Percentiles rank a stretch among this genome's conserved stretches.
Conservation (phyloP, 805 yeast genomes). For the Candida germanica region DNA sequence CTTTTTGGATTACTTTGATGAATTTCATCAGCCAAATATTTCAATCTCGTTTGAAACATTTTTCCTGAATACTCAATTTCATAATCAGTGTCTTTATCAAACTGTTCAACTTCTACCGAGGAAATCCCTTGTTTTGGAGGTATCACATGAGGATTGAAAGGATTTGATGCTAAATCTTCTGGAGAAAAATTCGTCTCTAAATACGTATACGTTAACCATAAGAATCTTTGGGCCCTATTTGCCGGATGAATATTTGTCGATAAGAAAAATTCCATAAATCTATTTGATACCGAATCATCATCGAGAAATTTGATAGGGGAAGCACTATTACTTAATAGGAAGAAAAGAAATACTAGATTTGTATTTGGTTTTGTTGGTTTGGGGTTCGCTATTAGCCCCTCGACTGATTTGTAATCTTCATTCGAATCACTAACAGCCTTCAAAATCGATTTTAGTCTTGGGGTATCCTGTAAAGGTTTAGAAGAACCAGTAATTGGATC, state of each 20-base stretch:
- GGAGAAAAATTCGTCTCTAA: conserved; percentile 66
- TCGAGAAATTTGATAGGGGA: conserved; percentile 43
- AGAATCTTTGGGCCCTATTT: conserved; percentile 66
- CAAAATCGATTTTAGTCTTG: conserved; percentile 82
- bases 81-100: conserved; percentile 46
- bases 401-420: conserved; percentile 40
- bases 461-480: conserved; percentile 91
- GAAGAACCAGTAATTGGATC: conserved; percentile 47
- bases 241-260: conserved; percentile 56
- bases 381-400: conserved; percentile 42
- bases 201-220: conserved; percentile 82
- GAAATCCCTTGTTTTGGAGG: conserved; percentile 36
- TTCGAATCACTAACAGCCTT: conserved; percentile 82
- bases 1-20: conserved; percentile 30
- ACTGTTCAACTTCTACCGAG: conserved; percentile 22
- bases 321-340: conserved; percentile 65
- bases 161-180: conserved; percentile 51
- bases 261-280: conserved; percentile 74
- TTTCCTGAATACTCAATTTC: conserved; percentile 47
- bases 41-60: conserved; percentile 44
- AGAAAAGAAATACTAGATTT: conserved; percentile 62
- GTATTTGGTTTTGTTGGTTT: conserved; percentile 51
- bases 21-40: conserved; percentile 39
- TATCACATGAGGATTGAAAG: conserved; percentile 47
- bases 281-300: conserved; percentile 23